Evolutionary conservation across 305 asterid species (phyloP).

Genomic region (Fraxinus xanthoxyloides): DNA sequence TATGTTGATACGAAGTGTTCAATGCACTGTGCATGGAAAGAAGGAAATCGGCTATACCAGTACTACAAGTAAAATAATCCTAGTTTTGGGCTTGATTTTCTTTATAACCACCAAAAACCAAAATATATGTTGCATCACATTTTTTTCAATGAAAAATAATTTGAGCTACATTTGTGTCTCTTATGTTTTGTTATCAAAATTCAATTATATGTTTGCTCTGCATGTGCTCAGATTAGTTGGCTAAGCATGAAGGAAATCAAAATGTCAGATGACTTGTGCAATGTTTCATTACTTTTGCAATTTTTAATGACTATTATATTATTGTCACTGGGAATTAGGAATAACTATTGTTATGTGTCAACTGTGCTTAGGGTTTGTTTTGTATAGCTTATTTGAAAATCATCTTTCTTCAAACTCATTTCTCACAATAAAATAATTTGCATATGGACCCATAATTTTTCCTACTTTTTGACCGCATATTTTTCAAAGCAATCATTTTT

Average conservation of each 20-base stretch:
- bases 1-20: not conserved
- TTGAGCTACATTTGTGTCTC: not conserved
- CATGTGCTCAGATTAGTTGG: not conserved
- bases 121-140: not conserved
- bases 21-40: not conserved
- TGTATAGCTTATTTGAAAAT: not conserved
- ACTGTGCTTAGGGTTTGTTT: not conserved
- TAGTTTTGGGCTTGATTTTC: not conserved
- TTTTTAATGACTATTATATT: not conserved
- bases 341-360: not conserved
- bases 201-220: not conserved
- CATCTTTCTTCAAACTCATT: not conserved
- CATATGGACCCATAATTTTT: not conserved
- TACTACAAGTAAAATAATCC: not conserved
- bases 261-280: not conserved
- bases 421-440: not conserved
- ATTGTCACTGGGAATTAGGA: not conserved
- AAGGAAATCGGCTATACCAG: not conserved
- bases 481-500: not conserved
- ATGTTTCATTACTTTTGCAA: not conserved
- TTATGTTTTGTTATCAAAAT: not conserved
- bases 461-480: not conserved
- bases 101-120: not conserved
- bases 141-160: not conserved
- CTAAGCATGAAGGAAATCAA: not conserved